phyloP scores from a whole-genome alignment of 2,329 filamentous ascomycete genomes.

The Fusarium penzigii region DNA sequence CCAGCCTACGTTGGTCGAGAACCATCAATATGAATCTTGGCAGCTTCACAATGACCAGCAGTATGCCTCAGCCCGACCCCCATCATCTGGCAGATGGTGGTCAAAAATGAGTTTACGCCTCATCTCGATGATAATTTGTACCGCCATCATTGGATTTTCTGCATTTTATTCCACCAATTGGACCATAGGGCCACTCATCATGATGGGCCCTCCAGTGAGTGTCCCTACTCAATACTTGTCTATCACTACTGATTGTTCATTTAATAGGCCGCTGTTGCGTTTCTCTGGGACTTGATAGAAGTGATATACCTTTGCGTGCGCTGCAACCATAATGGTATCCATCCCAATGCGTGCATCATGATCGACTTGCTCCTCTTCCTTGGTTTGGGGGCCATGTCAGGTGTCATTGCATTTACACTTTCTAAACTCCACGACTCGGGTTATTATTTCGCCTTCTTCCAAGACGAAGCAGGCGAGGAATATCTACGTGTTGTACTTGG shows the following conservation, averaged over 20 bases:
- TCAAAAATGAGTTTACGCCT: constrained; percentile 9
- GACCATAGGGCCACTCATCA: constrained; percentile 14
- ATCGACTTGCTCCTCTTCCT: constrained; percentile 14
- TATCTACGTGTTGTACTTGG: constrained; percentile 9
- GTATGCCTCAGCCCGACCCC: neutral
- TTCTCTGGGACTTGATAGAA: constrained; percentile 12
- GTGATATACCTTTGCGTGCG: constrained; percentile 4
- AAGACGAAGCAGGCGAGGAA: constrained; percentile 7
- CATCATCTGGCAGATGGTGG: constrained; percentile 4
- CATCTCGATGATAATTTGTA: constrained; percentile 5
- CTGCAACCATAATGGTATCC: neutral
- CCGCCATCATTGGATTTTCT: constrained; percentile 5
- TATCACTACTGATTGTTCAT: neutral
- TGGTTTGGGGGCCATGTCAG: constrained; percentile 9
- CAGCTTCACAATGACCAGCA: neutral
- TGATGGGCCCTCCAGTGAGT: constrained; percentile 17
- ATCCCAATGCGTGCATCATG: constrained; percentile 9
- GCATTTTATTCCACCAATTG: constrained; percentile 9
- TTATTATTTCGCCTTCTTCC: constrained; percentile 17
- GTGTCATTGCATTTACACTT: constrained; percentile 12
- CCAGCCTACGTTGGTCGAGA: no score
- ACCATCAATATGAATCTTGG: no score
- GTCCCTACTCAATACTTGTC: neutral
- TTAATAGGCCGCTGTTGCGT: constrained; percentile 4
- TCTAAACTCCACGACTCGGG: constrained; percentile 15